Conservation (phyloP, 1,139 yeast genomes). For the Debaryomyces coudertii region DNA sequence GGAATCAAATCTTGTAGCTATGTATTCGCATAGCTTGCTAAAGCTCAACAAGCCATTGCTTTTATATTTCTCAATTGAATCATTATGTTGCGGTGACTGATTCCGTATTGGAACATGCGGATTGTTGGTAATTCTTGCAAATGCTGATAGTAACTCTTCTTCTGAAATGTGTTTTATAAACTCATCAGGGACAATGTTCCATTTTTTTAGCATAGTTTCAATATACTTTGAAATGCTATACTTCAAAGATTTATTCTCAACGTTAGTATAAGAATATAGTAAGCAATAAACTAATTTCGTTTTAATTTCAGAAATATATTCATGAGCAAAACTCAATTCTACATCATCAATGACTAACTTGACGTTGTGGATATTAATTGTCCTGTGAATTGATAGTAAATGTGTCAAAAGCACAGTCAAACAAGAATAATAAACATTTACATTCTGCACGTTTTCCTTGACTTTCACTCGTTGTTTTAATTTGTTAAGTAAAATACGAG, state of each 20-base stretch:
- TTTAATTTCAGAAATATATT: conserved; percentile 8
- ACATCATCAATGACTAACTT: conserved; percentile 19
- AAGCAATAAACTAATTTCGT: conserved; percentile 7
- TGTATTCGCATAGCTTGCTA: conserved; percentile 25
- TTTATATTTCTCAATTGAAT: conserved; percentile 20
- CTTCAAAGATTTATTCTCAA: conserved; percentile 1
- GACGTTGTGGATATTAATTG: conserved; percentile 16
- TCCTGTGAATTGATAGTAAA: conserved; percentile 8
- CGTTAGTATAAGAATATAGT: conserved; percentile 5
- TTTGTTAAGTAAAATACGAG: conserved; percentile 8
- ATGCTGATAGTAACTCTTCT: neutral
- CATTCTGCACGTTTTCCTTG: conserved; percentile 4
- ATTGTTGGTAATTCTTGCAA: neutral
- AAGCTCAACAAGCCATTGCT: conserved; percentile 25
- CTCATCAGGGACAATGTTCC: neutral
- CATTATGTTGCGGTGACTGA: neutral
- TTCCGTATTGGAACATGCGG: neutral
- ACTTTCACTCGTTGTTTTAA: conserved; percentile 1
- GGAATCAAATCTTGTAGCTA: conserved; percentile 21
- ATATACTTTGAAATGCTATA: conserved; percentile 10
- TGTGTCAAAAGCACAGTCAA: conserved; percentile 17
- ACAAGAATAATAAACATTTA: conserved; percentile 20
- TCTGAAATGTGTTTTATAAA: neutral
- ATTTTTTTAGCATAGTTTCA: neutral
- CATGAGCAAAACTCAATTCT: conserved; percentile 3